Evolutionary conservation across 2,329 filamentous ascomycete genomes (phyloP).

Genomic region (Aureobasidium sp.): DNA sequence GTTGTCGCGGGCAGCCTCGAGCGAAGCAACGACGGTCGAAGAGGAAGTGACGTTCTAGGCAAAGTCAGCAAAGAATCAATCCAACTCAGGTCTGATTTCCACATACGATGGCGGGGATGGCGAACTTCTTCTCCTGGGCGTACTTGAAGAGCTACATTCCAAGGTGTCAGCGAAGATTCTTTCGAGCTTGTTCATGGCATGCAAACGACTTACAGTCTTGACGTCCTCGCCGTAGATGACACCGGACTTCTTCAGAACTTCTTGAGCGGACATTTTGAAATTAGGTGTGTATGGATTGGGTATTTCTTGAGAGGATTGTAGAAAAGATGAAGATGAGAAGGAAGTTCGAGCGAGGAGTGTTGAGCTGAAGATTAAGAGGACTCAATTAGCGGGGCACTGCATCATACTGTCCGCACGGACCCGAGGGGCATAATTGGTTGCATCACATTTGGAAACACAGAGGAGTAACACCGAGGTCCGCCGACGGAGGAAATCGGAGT

Average conservation of each 20-base stretch:
- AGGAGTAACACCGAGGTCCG: constrained; percentile 15
- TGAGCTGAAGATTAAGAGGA: constrained; percentile 16
- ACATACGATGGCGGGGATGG: constrained; percentile 50
- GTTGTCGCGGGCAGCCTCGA: constrained; percentile 89
- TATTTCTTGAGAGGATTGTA: background rate
- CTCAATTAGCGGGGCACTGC: constrained; percentile 16
- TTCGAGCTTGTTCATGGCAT: background rate
- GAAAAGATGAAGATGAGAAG: constrained; percentile 15
- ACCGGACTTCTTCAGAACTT: constrained; percentile 28
- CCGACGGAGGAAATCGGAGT: constrained; percentile 14
- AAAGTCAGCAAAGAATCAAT: background rate
- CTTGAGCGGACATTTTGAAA: constrained; percentile 19
- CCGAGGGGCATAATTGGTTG: constrained; percentile 14
- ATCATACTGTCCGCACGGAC: constrained; percentile 16
- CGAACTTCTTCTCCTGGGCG: constrained; percentile 78
- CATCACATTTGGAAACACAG: constrained; percentile 8
- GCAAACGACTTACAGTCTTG: constrained; percentile 18
- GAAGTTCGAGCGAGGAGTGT: constrained; percentile 15
- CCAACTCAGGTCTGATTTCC: background rate
- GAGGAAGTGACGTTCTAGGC: constrained; percentile 79
- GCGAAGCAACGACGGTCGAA: constrained; percentile 74
- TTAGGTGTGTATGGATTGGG: constrained; percentile 9
- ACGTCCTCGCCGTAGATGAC: constrained; percentile 35
- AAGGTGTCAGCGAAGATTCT: constrained; percentile 19
- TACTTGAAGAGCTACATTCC: constrained; percentile 68